Base-by-base conservation (phyloP, 139 green algal genomes). In the Chlamydomonas eustigma region DNA sequence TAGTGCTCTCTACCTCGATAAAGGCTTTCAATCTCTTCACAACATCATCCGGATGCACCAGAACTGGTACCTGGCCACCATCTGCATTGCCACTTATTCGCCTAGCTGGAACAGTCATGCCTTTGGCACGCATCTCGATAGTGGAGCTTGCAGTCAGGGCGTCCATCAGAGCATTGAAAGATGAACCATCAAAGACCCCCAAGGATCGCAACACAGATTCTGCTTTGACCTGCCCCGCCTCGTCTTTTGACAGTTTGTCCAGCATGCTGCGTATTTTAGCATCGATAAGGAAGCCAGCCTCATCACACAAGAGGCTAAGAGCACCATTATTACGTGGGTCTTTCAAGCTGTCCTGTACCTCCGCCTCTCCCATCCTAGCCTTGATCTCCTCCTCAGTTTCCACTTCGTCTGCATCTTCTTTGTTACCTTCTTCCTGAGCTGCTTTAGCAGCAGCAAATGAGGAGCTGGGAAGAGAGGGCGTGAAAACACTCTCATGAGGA, bases 261-360 rank as follows among this genome's bases (percentile, higher is more conserved):
- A 64, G 35, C 63, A 37, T 73, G 39, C 77, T 77, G 22, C 67
- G 51, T 32, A 82, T 81, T 73, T 89, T 88, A 6, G 67, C 37
- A 64, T 93, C 88, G 22, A 92, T 52, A 28, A 95, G 80, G 77
- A 93, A 95, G 39, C 87, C 90, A 24, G 86, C 86, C 80, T 95
- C 91, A 44, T 92, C 86, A 8, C 78, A 84, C 37, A 95, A 76
- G 39, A 95, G 75, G 39, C 77, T 65, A 33, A 94, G 77, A 4
- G 84, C 88, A n/a, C 84, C 86, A 34, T 51, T 76, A 71, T 88
- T 81, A 51, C 75, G 51, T 1, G 76, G 69, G 39, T 87, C 78
- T 2, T 28, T 34, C 37, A 90, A 35, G 22, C 75, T 68, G 71
- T 85, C 78, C 24, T 74, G 36, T 28, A 89, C 34, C 80, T 88